These are phyloP conservation scores for Endothia cerciana DNA, from an alignment of 2,329 filamentous ascomycete genomes.

Conservation along the genomic window DNA sequence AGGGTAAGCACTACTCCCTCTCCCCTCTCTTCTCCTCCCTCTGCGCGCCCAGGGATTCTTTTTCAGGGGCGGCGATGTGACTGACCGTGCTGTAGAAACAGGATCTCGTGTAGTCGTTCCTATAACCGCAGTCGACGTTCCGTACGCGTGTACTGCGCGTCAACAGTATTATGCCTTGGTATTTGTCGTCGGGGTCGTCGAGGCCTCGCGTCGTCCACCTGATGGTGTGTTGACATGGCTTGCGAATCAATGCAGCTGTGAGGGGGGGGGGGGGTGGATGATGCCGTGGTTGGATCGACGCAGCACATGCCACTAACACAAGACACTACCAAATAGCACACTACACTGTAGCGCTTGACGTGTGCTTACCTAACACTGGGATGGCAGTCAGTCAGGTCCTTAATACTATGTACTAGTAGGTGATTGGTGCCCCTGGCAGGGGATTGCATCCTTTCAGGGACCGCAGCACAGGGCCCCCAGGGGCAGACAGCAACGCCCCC, in stretches of 20 bases:
- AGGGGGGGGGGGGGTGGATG: too few species aligned
- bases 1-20: not conserved
- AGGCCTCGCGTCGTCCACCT: not conserved
- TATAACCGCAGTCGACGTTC: not conserved
- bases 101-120: not conserved
- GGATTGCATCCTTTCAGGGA: not conserved
- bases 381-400: not conserved
- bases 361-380: not conserved
- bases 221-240: not conserved
- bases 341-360: not conserved
- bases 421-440: slow-evolving; percentile 7
- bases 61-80: slow-evolving; percentile 3
- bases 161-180: not conserved
- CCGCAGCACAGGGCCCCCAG: not conserved
- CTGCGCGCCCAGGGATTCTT: not conserved
- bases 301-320: not conserved
- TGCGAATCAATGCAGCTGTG: not conserved
- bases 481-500: not conserved
- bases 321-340: not conserved
- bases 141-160: not conserved
- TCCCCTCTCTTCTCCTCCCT: not conserved
- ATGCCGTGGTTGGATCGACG: not conserved
- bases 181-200: not conserved
- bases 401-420: too few species aligned
- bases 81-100: not conserved